These are phyloP conservation scores for Hibiscus tridactylites DNA, from an alignment of 345 rosid genomes.

Conservation along the genomic window DNA sequence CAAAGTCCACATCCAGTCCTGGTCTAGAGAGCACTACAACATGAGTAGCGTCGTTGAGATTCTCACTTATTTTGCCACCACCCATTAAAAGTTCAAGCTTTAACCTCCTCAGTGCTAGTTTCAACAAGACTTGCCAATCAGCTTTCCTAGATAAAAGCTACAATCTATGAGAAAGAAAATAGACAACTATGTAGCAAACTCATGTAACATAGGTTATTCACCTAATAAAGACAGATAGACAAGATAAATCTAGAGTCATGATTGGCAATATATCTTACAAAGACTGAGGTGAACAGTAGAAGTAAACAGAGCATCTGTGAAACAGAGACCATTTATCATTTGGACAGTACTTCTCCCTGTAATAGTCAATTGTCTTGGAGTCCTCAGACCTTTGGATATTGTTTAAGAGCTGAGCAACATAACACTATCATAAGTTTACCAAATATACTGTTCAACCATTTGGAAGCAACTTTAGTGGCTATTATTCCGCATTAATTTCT, in stretches of 20 bases:
- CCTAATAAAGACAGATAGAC: neutral
- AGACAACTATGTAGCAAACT: conserved; percentile 4
- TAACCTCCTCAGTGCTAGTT: conserved; percentile 55
- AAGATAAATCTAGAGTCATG: neutral
- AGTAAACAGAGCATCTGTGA: conserved; percentile 57
- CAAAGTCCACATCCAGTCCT: conserved; percentile 40
- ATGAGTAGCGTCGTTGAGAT: conserved; percentile 61
- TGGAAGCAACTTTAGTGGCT: neutral
- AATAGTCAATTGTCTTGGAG: conserved; percentile 34
- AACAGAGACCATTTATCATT: conserved; percentile 63
- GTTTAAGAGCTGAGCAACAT: conserved; percentile 54
- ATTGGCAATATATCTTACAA: conserved; percentile 34
- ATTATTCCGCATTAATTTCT: neutral
- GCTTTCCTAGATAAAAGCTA: conserved; percentile 33
- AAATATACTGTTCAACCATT: neutral
- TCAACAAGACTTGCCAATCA: conserved; percentile 49
- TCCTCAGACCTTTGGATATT: conserved; percentile 49
- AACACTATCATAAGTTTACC: neutral
- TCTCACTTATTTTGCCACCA: conserved; percentile 66
- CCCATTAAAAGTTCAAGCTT: conserved; percentile 60
- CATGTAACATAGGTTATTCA: neutral
- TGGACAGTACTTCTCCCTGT: conserved; percentile 67
- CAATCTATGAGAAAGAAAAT: conserved; percentile 7
- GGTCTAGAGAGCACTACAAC: conserved; percentile 45
- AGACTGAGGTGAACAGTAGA: conserved; percentile 30